A percentile compares a stretch with the other conserved stretches of the same genome.
phyloP scores from a whole-genome alignment of 2,329 filamentous ascomycete species.

The Cladosporium sp. region DNA sequence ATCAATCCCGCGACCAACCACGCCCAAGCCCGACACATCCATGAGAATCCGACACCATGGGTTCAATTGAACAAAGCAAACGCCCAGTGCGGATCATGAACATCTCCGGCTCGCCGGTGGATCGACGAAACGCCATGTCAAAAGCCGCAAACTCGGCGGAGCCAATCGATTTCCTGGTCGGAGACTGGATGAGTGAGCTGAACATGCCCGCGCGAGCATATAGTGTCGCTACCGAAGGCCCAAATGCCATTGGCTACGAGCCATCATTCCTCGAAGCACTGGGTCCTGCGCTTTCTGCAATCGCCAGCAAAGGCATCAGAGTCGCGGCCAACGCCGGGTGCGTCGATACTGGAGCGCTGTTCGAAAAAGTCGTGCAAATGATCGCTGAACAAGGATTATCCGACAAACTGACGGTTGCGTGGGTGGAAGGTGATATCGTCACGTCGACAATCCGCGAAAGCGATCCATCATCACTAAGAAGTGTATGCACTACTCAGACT shows the following conservation, averaged over 20 bases:
- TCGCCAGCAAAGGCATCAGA: conserved; percentile 49
- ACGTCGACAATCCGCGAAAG: conserved; percentile 32
- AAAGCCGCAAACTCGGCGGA: conserved; percentile 27
- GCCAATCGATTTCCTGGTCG: conserved; percentile 51
- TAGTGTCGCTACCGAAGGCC: conserved; percentile 18
- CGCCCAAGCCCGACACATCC: not conserved
- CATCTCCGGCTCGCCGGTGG: conserved; percentile 37
- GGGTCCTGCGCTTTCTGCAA: conserved; percentile 41
- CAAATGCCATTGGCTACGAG: conserved; percentile 43
- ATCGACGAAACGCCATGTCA: conserved; percentile 35
- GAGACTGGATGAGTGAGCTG: conserved; percentile 45
- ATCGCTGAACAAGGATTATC: conserved; percentile 31
- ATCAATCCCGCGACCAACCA: not conserved
- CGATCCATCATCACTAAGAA: conserved; percentile 31
- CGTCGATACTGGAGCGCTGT: conserved; percentile 52
- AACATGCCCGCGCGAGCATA: conserved; percentile 31
- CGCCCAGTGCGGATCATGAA: conserved; percentile 29
- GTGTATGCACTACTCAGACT: conserved; percentile 36
- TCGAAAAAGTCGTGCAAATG: conserved; percentile 41
- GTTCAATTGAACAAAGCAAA: conserved; percentile 14
- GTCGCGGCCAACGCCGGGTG: conserved; percentile 55
- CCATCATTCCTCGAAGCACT: conserved; percentile 50
- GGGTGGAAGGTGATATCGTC: conserved; percentile 45
- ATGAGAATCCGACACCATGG: not conserved
- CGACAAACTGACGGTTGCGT: conserved; percentile 41